Conservation (phyloP, 768 basidiomycete species). For the Boletus rubescentipes region DNA sequence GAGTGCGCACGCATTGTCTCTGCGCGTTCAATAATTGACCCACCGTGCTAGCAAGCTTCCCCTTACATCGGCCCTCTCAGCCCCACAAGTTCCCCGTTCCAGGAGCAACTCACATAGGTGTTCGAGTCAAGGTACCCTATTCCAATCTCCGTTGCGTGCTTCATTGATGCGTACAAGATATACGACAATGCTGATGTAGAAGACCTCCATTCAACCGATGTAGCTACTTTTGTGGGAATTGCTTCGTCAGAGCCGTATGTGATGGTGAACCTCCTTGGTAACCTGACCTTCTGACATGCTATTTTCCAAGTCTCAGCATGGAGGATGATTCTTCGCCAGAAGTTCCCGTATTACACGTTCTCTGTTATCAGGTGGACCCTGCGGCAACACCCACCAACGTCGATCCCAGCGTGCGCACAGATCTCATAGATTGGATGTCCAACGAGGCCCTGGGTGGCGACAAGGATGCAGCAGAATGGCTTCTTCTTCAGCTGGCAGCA, state of each 20-base stretch:
- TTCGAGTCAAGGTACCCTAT: conserved; percentile 62
- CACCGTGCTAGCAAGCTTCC: conserved; percentile 21
- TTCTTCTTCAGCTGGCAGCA: conserved; percentile 58
- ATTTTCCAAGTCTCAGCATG: conserved; percentile 33
- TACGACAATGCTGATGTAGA: conserved; percentile 50
- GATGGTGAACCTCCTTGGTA: not conserved
- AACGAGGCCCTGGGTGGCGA: conserved; percentile 69
- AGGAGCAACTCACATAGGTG: conserved; percentile 56
- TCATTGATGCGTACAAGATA: conserved; percentile 41
- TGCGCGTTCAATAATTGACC: not conserved
- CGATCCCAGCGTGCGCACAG: conserved; percentile 38
- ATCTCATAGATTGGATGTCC: conserved; percentile 74
- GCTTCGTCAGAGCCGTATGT: conserved; percentile 63
- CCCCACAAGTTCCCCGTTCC: conserved; percentile 69
- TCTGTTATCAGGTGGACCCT: conserved; percentile 40
- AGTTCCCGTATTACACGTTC: conserved; percentile 69
- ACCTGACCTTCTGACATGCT: conserved; percentile 15
- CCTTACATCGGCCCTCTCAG: conserved; percentile 28
- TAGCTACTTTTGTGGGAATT: conserved; percentile 74
- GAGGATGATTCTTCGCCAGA: conserved; percentile 38
- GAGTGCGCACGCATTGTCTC: conserved; percentile 15
- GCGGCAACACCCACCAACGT: conserved; percentile 4
- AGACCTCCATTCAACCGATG: conserved; percentile 56
- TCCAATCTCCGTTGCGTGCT: not conserved
- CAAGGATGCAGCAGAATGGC: conserved; percentile 68